A percentile compares a stretch with the other conserved stretches of the same genome.
Evolutionary conservation across 2,329 filamentous ascomycete species (phyloP).

Genomic region (Hirsutella thompsonii): DNA sequence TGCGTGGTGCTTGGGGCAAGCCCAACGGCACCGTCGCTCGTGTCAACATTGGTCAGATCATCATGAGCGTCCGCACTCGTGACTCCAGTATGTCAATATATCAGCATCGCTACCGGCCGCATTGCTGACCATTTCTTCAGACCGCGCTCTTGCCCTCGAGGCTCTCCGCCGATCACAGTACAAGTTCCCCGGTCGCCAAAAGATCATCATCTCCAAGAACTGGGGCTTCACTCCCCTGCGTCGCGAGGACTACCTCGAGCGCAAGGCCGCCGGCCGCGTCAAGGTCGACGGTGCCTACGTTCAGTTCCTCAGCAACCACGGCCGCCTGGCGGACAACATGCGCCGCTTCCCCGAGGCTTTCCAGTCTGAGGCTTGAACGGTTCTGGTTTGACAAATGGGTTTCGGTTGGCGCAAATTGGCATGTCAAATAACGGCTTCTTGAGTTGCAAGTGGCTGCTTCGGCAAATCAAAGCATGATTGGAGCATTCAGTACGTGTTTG

Average conservation of each 20-base stretch:
- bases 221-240: slow-evolving; percentile 99
- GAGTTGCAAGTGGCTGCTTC: slow-evolving; percentile 18
- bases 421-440: slow-evolving; percentile 25
- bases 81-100: slow-evolving; percentile 56
- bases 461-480: slow-evolving; percentile 17
- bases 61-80: slow-evolving; percentile 93
- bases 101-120: background rate
- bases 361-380: slow-evolving; percentile 38
- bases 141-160: slow-evolving; percentile 90
- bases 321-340: slow-evolving; percentile 75
- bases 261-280: slow-evolving; percentile 86
- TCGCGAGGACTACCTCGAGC: slow-evolving; percentile 92
- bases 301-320: slow-evolving; percentile 96
- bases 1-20: slow-evolving; percentile 99
- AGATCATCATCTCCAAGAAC: slow-evolving; percentile 99
- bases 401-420: slow-evolving; percentile 30
- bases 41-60: slow-evolving; percentile 99
- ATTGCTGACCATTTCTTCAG: slow-evolving; percentile 26
- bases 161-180: slow-evolving; percentile 98
- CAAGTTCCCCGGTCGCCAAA: slow-evolving; percentile 99
- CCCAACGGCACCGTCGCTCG: slow-evolving; percentile 97
- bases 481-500: slow-evolving; percentile 3
- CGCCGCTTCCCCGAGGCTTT: slow-evolving; percentile 92
- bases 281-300: slow-evolving; percentile 98
- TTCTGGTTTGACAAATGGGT: slow-evolving; percentile 24